Conservation (phyloP, 371 early-diverging fungal species). For the Blakeslea trispora region DNA sequence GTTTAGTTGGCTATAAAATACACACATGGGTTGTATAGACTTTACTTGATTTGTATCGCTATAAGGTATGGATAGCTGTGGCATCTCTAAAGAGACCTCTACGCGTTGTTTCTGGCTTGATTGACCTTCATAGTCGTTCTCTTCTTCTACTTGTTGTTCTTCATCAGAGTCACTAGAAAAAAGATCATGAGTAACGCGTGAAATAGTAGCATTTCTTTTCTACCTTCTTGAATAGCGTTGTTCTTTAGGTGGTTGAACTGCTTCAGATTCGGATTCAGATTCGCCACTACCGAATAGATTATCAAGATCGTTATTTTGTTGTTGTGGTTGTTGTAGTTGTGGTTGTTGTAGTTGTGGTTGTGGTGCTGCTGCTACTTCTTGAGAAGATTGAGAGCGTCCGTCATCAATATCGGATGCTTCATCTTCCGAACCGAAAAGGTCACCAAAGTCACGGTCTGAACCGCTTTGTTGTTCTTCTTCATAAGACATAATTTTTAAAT, state of each 20-base stretch:
- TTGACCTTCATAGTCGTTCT: conserved; percentile 31
- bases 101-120: conserved; percentile 35
- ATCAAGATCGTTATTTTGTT: conserved; percentile 11
- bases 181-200: no score
- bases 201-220: no score
- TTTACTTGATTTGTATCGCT: conserved; percentile 42
- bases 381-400: conserved; percentile 32
- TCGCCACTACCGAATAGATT: conserved; percentile 45
- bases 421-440: conserved; percentile 53
- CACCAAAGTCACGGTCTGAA: conserved; percentile 40
- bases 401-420: conserved; percentile 51
- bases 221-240: not conserved
- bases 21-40: not conserved
- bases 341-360: conserved; percentile 7
- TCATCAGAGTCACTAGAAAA: no score
- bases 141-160: conserved; percentile 22
- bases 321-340: conserved; percentile 6
- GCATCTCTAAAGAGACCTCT: conserved; percentile 40
- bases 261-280: conserved; percentile 24
- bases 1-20: no score
- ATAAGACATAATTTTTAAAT: conserved; percentile 15
- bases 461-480: conserved; percentile 14
- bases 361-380: conserved; percentile 23
- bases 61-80: conserved; percentile 39
- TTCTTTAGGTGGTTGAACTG: not conserved